Percentiles rank a stretch among this genome's conserved stretches.
Conservation (phyloP, 768 basidiomycete species). For the Lactarius vividus region DNA sequence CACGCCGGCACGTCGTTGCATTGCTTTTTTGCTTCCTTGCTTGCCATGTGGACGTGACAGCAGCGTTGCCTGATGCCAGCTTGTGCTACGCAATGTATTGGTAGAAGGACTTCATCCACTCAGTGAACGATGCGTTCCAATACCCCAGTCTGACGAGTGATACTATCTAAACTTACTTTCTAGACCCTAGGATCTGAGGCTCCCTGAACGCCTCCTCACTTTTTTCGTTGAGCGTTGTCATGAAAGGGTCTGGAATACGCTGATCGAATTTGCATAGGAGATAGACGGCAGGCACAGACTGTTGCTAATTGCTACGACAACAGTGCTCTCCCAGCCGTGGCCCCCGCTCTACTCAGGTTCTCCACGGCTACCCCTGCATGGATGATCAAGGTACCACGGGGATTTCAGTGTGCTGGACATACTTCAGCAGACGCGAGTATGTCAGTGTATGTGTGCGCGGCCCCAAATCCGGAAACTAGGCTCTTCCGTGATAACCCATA, state of each 20-base stretch:
- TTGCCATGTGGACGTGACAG: not conserved
- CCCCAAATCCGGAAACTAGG: not conserved
- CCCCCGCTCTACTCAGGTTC: not conserved
- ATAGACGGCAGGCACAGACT: too few species aligned
- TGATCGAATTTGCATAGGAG: not conserved
- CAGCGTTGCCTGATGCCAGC: not conserved
- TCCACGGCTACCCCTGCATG: not conserved
- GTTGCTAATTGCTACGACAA: not conserved
- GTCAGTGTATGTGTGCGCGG: not conserved
- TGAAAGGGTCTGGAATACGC: not conserved
- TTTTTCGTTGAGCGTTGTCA: not conserved
- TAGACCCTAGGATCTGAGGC: not conserved
- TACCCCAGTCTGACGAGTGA: too few species aligned
- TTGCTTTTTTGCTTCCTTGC: not conserved
- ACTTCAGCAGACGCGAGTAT: not conserved
- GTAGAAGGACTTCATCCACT: not conserved
- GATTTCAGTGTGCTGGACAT: not conserved
- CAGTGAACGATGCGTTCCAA: not conserved
- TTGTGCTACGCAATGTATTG: too few species aligned
- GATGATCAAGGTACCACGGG: not conserved
- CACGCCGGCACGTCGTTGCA: not conserved
- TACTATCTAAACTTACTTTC: too few species aligned
- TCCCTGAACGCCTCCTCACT: not conserved
- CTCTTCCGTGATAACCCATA: too few species aligned
- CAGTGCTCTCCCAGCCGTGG: not conserved